phyloP scores from a whole-genome alignment of 345 rosid species.

The Excoecaria cochinchinensis region DNA sequence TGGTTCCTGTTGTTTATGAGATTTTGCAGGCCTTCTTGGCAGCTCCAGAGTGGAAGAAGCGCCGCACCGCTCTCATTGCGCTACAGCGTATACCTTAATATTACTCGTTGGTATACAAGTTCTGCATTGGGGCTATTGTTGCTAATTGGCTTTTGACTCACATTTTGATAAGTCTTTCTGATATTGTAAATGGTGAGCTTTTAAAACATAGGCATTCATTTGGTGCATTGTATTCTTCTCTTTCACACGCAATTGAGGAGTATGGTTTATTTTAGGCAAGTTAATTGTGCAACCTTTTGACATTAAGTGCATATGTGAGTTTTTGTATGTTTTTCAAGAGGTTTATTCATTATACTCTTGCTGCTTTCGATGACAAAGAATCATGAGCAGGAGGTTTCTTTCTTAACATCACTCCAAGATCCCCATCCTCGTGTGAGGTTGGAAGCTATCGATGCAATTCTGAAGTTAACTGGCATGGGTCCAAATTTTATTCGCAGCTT shows the following conservation, averaged over 20 bases:
- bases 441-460: conserved; percentile 99
- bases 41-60: conserved; percentile 98
- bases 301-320: not conserved
- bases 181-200: not conserved
- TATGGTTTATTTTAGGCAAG: not conserved
- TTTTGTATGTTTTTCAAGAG: conserved; percentile 30
- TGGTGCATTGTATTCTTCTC: not conserved
- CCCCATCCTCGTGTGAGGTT: conserved; percentile 96
- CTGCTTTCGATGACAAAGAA: conserved; percentile 60
- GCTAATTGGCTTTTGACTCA: conserved; percentile 62
- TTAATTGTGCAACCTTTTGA: not conserved
- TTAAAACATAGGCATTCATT: not conserved
- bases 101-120: conserved; percentile 67
- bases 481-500: conserved; percentile 98
- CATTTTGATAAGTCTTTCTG: not conserved
- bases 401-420: conserved; percentile 73
- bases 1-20: conserved; percentile 94
- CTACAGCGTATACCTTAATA: conserved; percentile 98
- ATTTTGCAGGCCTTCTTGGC: conserved; percentile 77
- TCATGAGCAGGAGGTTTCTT: conserved; percentile 77
- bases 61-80: conserved; percentile 91
- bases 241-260: not conserved
- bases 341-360: conserved; percentile 36
- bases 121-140: not conserved
- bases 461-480: conserved; percentile 97